phyloP scores from a whole-genome alignment of 2,329 filamentous ascomycete genomes.

The Monosporascus sp. region DNA sequence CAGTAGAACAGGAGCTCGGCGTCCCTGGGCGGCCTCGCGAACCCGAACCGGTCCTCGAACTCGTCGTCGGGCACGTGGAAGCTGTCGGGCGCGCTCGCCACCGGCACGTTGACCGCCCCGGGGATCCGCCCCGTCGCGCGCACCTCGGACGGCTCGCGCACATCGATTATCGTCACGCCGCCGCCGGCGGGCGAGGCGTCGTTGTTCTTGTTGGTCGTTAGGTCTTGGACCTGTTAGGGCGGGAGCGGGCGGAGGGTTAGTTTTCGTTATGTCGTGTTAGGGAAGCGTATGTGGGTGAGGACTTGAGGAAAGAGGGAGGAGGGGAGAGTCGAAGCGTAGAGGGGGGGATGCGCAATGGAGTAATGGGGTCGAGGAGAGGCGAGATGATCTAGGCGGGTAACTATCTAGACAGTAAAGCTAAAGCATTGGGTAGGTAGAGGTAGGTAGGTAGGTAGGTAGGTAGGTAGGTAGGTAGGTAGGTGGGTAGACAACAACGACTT shows the following conservation, averaged over 20 bases:
- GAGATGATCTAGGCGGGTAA: too few relatives aligned
- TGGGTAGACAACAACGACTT: constrained; percentile 1
- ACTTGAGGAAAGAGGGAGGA: background rate
- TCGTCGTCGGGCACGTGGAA: constrained; percentile 71
- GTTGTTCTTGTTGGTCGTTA: constrained; percentile 1
- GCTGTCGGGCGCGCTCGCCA: constrained; percentile 70
- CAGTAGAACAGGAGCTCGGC: constrained; percentile 78
- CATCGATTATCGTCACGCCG: constrained; percentile 41
- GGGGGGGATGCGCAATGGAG: too few relatives aligned
- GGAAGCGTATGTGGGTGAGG: background rate
- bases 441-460: background rate
- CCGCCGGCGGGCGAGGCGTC: background rate
- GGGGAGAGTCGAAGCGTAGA: too few relatives aligned
- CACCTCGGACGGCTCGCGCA: constrained; percentile 68
- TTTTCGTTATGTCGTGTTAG: background rate
- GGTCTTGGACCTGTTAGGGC: constrained; percentile 14
- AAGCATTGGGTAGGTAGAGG: background rate
- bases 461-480: background rate
- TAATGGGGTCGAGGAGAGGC: too few relatives aligned
- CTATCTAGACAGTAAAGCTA: background rate
- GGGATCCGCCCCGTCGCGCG: constrained; percentile 67
- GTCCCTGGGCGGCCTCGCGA: constrained; percentile 50
- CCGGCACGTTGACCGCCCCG: constrained; percentile 73
- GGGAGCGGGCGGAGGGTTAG: background rate
- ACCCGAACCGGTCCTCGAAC: constrained; percentile 79